These are phyloP conservation scores for Fusarium sp. DNA, from an alignment of 2,329 filamentous ascomycete genomes.

Conservation along the genomic window DNA sequence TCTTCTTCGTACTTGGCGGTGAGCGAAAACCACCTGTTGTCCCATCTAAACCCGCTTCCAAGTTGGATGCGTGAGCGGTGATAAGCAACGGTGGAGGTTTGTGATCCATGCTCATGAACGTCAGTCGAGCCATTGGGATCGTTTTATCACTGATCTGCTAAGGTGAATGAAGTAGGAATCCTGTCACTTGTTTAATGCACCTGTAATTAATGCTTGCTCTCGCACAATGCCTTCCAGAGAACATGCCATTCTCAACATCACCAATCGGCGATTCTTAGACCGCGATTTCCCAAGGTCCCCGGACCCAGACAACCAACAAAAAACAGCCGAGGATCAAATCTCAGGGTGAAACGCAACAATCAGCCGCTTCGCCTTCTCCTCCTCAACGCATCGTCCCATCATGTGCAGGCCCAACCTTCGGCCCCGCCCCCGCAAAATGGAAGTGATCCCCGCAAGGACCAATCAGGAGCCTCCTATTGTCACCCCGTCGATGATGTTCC, in stretches of 20 bases:
- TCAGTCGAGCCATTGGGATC: no score
- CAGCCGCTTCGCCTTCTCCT: background rate
- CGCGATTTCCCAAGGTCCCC: background rate
- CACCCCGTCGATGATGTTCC: conserved; percentile 8
- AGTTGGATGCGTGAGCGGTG: background rate
- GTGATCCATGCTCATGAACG: background rate
- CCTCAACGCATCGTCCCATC: conserved; percentile 10
- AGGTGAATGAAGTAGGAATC: background rate
- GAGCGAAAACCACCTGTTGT: background rate
- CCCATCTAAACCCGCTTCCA: background rate
- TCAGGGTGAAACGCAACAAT: background rate
- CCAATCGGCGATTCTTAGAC: background rate
- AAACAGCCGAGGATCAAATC: conserved; percentile 38
- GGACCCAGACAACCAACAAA: background rate
- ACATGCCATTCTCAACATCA: background rate
- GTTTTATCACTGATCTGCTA: no score
- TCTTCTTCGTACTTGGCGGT: no score
- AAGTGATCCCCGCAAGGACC: conserved; percentile 24
- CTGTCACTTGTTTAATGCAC: background rate
- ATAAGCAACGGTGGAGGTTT: background rate
- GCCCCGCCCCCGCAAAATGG: conserved; percentile 38
- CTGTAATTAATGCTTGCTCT: background rate
- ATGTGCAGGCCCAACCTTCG: conserved; percentile 25
- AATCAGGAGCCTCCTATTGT: conserved; percentile 29
- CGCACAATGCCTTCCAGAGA: background rate